Conservation (phyloP, 2,329 filamentous ascomycete genomes). For the Exophiala phaeomuriformis region DNA sequence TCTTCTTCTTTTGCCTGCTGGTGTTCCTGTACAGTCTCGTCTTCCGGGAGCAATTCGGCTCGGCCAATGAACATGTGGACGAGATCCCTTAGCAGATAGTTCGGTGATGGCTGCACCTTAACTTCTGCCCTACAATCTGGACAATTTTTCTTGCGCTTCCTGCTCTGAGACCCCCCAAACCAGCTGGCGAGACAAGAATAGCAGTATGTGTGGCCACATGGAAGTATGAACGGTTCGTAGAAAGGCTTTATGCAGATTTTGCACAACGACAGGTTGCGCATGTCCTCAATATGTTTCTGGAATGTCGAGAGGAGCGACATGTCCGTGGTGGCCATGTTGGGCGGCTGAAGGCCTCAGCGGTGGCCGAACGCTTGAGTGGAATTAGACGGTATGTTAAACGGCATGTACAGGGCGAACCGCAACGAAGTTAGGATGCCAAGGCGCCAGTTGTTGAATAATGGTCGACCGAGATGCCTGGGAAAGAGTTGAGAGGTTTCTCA, state of each 20-base stretch:
- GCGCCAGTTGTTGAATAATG: background rate
- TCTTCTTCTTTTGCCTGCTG: conserved; percentile 52
- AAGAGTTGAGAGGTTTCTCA: no score
- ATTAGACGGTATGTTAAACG: background rate
- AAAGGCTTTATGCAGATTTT: conserved; percentile 62
- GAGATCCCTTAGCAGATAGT: conserved; percentile 59
- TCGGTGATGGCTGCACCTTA: conserved; percentile 53
- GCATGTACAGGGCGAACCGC: background rate
- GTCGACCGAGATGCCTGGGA: no score
- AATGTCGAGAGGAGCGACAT: conserved; percentile 35
- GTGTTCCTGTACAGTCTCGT: conserved; percentile 58
- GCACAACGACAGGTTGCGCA: conserved; percentile 56
- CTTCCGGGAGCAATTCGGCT: conserved; percentile 54
- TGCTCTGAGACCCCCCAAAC: conserved; percentile 29
- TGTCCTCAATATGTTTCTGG: conserved; percentile 52
- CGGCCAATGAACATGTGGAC: conserved; percentile 56
- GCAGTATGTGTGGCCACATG: conserved; percentile 65
- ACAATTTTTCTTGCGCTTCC: conserved; percentile 52
- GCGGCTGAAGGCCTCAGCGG: background rate
- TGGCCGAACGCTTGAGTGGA: background rate
- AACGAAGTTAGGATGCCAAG: background rate
- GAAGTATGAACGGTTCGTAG: conserved; percentile 62
- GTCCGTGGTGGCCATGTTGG: conserved; percentile 14
- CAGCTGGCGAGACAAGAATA: conserved; percentile 46
- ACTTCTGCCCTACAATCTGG: conserved; percentile 59